Evolutionary conservation across 2,329 filamentous ascomycete genomes (phyloP).

Genomic region (Fusarium pseudograminearum): DNA sequence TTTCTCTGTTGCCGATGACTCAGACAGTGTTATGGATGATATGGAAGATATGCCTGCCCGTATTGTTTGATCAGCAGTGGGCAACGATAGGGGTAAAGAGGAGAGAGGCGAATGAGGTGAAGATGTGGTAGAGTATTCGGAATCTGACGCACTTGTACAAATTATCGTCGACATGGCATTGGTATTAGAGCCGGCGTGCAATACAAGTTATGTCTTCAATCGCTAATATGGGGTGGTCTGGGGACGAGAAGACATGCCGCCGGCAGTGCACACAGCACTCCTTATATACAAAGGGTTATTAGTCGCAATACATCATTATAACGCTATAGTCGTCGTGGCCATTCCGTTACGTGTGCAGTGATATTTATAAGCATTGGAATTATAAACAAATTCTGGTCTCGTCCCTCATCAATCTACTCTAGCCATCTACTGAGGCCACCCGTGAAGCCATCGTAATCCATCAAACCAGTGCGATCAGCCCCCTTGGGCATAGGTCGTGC

Average conservation of each 20-base stretch:
- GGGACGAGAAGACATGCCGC: neutral
- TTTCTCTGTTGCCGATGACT: conserved; percentile 39
- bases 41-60: conserved; percentile 59
- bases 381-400: conserved; percentile 17
- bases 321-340: neutral
- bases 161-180: conserved; percentile 17
- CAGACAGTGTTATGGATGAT: conserved; percentile 57
- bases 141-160: conserved; percentile 24
- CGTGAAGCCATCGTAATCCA: neutral
- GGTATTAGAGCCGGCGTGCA: conserved; percentile 23
- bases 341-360: neutral
- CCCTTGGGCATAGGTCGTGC: conserved; percentile 5
- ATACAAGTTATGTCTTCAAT: conserved; percentile 19
- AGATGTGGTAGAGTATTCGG: conserved; percentile 8
- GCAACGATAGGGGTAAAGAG: neutral
- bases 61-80: conserved; percentile 22
- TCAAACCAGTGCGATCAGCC: conserved; percentile 4
- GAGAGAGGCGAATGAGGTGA: neutral
- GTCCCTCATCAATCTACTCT: conserved; percentile 32
- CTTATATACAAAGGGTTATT: conserved; percentile 11
- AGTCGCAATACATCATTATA: conserved; percentile 11
- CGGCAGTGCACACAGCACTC: neutral
- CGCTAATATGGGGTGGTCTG: conserved; percentile 5
- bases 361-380: neutral
- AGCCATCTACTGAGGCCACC: conserved; percentile 11